A percentile compares a stretch with the other conserved stretches of the same genome.
phyloP scores from a whole-genome alignment of 331 rosid species.

The Telfairia occidentalis region DNA sequence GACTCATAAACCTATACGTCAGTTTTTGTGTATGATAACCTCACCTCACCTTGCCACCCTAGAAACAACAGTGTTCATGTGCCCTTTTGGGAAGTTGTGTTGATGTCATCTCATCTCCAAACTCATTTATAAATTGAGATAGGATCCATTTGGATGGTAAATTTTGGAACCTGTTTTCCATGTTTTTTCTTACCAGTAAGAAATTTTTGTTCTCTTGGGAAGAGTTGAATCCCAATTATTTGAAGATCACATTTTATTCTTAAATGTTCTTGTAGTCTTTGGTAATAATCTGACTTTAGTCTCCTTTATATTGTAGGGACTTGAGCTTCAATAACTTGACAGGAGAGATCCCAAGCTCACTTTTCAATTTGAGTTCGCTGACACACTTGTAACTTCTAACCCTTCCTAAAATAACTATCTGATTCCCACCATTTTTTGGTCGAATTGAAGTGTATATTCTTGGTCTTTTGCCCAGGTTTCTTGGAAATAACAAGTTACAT shows the following conservation, averaged over 20 bases:
- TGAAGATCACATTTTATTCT: background rate
- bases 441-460: slow-evolving; percentile 8
- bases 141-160: background rate
- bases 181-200: background rate
- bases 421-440: background rate
- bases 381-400: slow-evolving; percentile 36
- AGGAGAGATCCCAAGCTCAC: slow-evolving; percentile 46
- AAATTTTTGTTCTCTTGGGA: background rate
- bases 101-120: background rate
- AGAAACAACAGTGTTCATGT: background rate
- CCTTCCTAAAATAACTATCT: background rate
- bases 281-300: background rate
- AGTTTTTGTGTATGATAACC: background rate
- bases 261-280: background rate
- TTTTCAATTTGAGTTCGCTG: slow-evolving; percentile 52
- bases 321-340: slow-evolving; percentile 69
- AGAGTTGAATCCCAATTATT: background rate
- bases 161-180: background rate
- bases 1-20: background rate
- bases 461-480: slow-evolving; percentile 37
- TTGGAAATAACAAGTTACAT: slow-evolving; percentile 56
- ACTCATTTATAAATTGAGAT: background rate
- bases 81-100: background rate
- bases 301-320: slow-evolving; percentile 40
- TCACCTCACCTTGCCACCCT: background rate